Conservation (phyloP, 2,329 filamentous ascomycete species). For the Cordyceps sp. region DNA sequence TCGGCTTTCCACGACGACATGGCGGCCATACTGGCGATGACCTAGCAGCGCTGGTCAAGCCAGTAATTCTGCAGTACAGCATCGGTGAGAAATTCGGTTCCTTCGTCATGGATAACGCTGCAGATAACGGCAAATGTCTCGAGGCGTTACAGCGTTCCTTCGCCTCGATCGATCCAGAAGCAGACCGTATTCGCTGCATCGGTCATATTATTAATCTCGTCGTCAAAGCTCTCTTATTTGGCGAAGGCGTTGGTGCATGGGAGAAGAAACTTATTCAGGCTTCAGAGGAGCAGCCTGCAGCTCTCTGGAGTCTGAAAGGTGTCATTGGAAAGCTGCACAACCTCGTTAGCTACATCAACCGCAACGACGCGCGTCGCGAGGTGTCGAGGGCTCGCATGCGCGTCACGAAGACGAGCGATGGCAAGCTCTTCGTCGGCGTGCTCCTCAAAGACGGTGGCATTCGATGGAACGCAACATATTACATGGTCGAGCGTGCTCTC, state of each 20-base stretch:
- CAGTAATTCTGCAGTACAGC: not conserved
- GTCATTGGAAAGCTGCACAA: not conserved
- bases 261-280: not conserved
- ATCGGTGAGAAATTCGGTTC: not conserved
- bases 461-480: not conserved
- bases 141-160: not conserved
- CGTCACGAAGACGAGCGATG: not conserved
- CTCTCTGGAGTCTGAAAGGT: not conserved
- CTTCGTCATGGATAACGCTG: not conserved
- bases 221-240: not conserved
- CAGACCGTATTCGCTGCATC: not conserved
- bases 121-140: not conserved
- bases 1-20: not conserved
- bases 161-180: not conserved
- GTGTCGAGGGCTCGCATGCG: too few species aligned
- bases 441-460: not conserved
- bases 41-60: not conserved
- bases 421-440: not conserved
- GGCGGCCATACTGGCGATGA: not conserved
- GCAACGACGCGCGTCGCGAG: too few species aligned
- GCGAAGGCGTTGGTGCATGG: not conserved
- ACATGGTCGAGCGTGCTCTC: not conserved
- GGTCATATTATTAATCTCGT: slow-evolving; percentile 1
- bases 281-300: not conserved
- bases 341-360: not conserved